phyloP scores from a whole-genome alignment of 2,329 filamentous ascomycete species.

The Diaporthe longicolla region DNA sequence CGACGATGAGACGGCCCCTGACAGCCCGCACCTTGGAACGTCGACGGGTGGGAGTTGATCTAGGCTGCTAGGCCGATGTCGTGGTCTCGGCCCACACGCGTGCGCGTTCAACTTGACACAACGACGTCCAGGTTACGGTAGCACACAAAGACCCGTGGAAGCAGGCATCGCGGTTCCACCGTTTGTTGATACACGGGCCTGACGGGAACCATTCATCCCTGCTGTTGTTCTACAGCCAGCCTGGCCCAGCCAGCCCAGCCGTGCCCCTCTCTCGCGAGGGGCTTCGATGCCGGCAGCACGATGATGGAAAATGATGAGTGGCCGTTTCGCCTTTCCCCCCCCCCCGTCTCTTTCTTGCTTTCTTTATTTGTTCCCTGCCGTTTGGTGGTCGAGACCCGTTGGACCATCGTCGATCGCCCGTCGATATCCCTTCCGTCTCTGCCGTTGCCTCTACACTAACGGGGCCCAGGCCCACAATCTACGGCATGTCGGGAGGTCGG shows the following conservation, averaged over 20 bases:
- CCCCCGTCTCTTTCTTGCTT: background rate
- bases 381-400: conserved; percentile 3
- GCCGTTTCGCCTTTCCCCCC: background rate
- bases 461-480: conserved; percentile 14
- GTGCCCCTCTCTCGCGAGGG: background rate
- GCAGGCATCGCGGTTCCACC: conserved; percentile 27
- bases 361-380: conserved; percentile 7
- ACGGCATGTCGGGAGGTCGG: conserved; percentile 30
- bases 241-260: background rate
- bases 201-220: background rate
- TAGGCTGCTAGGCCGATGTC: conserved; percentile 4
- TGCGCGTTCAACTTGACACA: conserved; percentile 33
- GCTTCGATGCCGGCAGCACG: background rate
- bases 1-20: conserved; percentile 16
- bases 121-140: conserved; percentile 24
- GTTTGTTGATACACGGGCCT: conserved; percentile 11
- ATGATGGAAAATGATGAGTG: conserved; percentile 14
- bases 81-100: conserved; percentile 13
- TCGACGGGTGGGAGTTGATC: conserved; percentile 3
- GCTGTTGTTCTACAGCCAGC: background rate
- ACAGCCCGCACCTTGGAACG: conserved; percentile 4
- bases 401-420: conserved; percentile 20
- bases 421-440: conserved; percentile 28
- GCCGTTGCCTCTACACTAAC: conserved; percentile 31
- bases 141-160: conserved; percentile 26